Percentiles rank a stretch among this genome's conserved stretches.
These are phyloP conservation scores for Verbascum thapsus DNA, from an alignment of 257 asterid genomes.

Conservation along the genomic window DNA sequence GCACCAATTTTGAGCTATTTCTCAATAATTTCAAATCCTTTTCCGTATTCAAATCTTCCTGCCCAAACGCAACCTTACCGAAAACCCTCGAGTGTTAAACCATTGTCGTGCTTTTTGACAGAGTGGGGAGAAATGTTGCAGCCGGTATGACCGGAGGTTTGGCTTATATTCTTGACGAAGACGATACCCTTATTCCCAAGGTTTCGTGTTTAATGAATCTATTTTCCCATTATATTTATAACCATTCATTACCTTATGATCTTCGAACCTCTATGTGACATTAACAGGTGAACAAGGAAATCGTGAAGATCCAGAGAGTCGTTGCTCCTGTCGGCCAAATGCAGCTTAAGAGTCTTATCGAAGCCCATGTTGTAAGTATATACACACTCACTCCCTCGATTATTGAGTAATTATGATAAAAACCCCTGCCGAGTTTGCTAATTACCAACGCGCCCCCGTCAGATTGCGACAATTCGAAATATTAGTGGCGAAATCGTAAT, in stretches of 20 bases:
- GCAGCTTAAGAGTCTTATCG: conserved; percentile 90
- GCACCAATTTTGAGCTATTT: too few relatives aligned
- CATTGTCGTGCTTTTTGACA: conserved; percentile 32
- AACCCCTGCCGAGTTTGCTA: too few relatives aligned
- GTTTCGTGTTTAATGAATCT: conserved; percentile 41
- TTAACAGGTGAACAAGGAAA: conserved; percentile 93
- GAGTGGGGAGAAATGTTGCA: conserved; percentile 98
- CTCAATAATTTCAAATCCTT: too few relatives aligned
- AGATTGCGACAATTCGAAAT: too few relatives aligned
- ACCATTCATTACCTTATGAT: too few relatives aligned
- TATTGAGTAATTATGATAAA: too few relatives aligned
- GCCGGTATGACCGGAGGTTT: conserved; percentile 99
- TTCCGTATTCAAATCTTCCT: too few relatives aligned
- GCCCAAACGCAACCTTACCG: too few relatives aligned
- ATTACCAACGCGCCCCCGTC: too few relatives aligned
- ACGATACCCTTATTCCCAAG: conserved; percentile 90
- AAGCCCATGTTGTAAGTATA: conserved; percentile 97
- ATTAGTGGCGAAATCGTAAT: too few relatives aligned
- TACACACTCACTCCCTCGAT: too few relatives aligned
- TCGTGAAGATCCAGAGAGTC: conserved; percentile 97
- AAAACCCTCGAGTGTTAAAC: conserved; percentile 3
- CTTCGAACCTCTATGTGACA: too few relatives aligned
- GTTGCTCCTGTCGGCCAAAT: conserved; percentile 93
- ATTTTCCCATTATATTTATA: not conserved
- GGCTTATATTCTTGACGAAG: conserved; percentile 92